Evolutionary conservation across 2,329 filamentous ascomycete species (phyloP), one percentile per base, ranked within the genome.

Genomic region (Penicillium sp.): DNA sequence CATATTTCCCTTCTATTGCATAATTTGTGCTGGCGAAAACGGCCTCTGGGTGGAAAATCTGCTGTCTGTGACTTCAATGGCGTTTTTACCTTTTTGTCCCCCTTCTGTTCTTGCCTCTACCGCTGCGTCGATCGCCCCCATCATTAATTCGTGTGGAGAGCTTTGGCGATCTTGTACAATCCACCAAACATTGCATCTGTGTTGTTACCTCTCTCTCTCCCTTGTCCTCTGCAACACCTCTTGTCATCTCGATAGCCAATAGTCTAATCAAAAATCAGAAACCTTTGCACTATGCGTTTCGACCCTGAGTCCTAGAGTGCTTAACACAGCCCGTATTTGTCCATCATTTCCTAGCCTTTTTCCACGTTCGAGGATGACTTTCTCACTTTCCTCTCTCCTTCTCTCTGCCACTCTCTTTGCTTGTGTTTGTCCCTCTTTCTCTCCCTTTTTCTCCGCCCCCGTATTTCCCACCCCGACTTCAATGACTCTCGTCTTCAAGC

Each of bases 1-100:
- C 11, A 32, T 32, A 32, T 11, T 32, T 32, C 29, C 29, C 29
- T 44, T 45, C 52, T 59, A 39, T 56, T 60, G 57, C 57, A 60
- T 60, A 60, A 57, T 60, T 58, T 59, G 54, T 51, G 35, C 54
- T 53, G 51, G 55, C 48, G 41, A 51, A 49, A 47, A 44, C 44
- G 52, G 51, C 52, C 52, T 57, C 57, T 59, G 61, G 56, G 57
- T 50, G 58, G 52, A 42, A 53, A 18, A 18, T 18, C 18, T 51
- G 57, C 50, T 63, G 62, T 53, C 62, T 59, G 51, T 58, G 50
- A 11, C 8, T 45, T 33, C 12, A 32, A 43, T 37, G 57, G 57
- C 49, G 54, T 55, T 60, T 61, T 56, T 58, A 61, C 4, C 29
- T 3, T 11, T 57, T 58, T 18, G 18, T 18, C 18, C 18, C 18